Evolutionary conservation across 2,329 filamentous ascomycete genomes (phyloP), one percentile per base, ranked within the genome.

Genomic region (Colletotrichum salicis): DNA sequence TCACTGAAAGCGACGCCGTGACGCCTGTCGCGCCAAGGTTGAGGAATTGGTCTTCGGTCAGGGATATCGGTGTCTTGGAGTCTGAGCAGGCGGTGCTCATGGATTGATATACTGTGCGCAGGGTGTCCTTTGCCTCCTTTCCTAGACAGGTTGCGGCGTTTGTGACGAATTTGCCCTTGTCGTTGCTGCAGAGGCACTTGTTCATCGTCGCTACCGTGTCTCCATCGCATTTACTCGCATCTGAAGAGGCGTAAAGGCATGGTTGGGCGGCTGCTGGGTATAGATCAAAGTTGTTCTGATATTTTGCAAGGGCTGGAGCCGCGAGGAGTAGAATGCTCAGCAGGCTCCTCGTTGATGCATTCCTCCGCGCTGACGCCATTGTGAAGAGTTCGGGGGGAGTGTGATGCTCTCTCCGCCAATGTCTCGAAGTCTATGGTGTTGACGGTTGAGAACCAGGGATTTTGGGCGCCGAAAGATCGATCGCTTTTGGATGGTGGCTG

Each of bases 141-240:
- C 83, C 86, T 13, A 89, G 76, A 73, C 87, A 89, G 13, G 73
- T 74, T 3, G 87, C 87, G 2, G 85, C 76, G 41, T 81, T 81
- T 24, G 82, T 84, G 71, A 89, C 79, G 76, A 89, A 89, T 73
- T 84, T 79, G 66, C 84, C 84, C 37, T 57, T 67, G 37, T 81
- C 79, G 73, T 89, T 87, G 72, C 77, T 76, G 76, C 87, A 89
- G 2, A 89, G 80, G 64, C 87, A 89, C 2, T 76, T 64, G 74
- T 89, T 89, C 72, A 88, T 79, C 35, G 82, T 78, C 0, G 75
- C 56, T 3, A 81, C 79, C 0, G 82, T 82, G 24, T 76, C 75
- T 22, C 83, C 84, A 5, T 79, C 78, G 78, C 87, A 89, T 5
- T 77, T 75, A 19, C 82, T 83, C 24, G 70, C 37, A 58, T 80